These are phyloP conservation scores for Ophiocordyceps camponoti-rufipedis DNA, from an alignment of 2,329 filamentous ascomycete species.

Conservation along the genomic window DNA sequence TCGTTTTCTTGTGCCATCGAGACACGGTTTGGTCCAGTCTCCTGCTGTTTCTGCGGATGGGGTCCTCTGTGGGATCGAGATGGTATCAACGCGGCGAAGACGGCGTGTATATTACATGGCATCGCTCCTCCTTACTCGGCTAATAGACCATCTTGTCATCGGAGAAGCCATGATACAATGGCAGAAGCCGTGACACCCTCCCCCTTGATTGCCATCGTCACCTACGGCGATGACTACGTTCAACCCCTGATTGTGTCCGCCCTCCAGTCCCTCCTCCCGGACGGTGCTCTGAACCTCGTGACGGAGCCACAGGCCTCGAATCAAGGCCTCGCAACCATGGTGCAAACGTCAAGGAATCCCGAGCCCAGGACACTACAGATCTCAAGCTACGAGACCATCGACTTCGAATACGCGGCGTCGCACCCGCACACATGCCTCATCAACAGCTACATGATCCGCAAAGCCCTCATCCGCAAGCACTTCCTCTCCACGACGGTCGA, in stretches of 20 bases:
- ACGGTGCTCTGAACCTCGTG: constrained; percentile 35
- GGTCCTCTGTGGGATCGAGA: background rate
- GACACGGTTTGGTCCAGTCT: background rate
- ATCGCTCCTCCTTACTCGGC: constrained; percentile 2
- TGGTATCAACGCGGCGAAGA: constrained; percentile 3
- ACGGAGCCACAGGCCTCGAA: constrained; percentile 17
- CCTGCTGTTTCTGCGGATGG: background rate
- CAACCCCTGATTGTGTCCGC: constrained; percentile 67
- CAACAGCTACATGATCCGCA: constrained; percentile 90
- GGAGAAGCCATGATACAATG: background rate
- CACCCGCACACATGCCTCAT: constrained; percentile 46
- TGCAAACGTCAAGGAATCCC: constrained; percentile 10
- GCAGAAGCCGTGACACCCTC: background rate
- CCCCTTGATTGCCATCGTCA: constrained; percentile 47
- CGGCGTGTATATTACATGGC: constrained; percentile 11
- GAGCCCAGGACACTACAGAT: constrained; percentile 51
- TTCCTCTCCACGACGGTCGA: constrained; percentile 72
- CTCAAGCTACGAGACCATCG: constrained; percentile 68
- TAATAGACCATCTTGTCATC: constrained; percentile 20
- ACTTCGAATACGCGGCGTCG: constrained; percentile 57
- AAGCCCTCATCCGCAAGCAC: constrained; percentile 91
- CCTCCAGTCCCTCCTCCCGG: constrained; percentile 43
- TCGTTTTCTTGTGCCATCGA: background rate
- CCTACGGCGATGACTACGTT: constrained; percentile 80
- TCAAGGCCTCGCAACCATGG: constrained; percentile 9